Evolutionary conservation across 495 filamentous ascomycete species (phyloP).

Genomic region (Rhizodiscina lignyota): DNA sequence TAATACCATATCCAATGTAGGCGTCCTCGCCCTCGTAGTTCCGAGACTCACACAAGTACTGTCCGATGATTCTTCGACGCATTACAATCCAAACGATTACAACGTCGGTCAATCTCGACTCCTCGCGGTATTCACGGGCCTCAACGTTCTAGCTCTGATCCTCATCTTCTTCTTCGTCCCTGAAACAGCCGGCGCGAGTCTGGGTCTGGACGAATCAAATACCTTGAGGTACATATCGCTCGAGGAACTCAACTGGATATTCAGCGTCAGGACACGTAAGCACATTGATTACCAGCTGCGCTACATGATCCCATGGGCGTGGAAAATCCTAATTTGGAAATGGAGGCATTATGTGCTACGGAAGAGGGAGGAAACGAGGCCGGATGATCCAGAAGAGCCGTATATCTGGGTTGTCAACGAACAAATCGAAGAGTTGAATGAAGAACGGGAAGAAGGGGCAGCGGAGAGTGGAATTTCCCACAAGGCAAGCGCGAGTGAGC

Average conservation of each 20-base stretch:
- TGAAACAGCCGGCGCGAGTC: not conserved
- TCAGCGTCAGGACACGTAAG: not conserved
- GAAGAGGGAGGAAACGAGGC: no score
- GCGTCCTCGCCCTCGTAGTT: constrained; percentile 11
- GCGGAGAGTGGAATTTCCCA: no score
- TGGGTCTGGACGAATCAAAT: not conserved
- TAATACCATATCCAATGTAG: not conserved
- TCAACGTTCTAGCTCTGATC: not conserved
- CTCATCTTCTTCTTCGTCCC: not conserved
- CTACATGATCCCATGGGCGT: not conserved
- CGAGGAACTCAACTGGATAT: constrained; percentile 1
- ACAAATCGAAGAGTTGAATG: no score
- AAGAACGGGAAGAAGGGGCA: no score
- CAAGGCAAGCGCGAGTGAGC: no score
- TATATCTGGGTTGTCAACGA: no score
- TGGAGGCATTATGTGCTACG: no score
- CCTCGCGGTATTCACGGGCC: not conserved
- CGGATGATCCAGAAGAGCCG: no score
- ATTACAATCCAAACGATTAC: not conserved
- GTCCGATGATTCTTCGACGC: constrained; percentile 1
- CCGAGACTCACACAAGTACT: constrained; percentile 9
- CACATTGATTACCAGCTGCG: not conserved
- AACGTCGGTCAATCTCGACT: not conserved
- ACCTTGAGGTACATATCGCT: not conserved
- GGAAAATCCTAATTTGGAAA: no score